Evolutionary conservation across 306 rosid genomes (phyloP).

Genomic region (Comarum palustre): DNA sequence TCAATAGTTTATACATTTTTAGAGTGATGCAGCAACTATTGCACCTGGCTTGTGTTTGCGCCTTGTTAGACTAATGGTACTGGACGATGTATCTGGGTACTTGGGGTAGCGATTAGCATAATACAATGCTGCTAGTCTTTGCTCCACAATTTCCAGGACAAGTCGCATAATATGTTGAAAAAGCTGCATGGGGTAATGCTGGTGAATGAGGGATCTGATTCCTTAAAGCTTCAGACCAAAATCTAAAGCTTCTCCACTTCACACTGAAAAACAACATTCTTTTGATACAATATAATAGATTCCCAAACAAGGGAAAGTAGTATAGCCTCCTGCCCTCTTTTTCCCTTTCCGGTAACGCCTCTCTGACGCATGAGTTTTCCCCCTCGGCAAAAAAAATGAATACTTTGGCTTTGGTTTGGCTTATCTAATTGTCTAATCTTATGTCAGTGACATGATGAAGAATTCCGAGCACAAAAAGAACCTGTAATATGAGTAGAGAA

Average conservation of each 20-base stretch:
- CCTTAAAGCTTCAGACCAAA: neutral
- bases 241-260: neutral
- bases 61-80: neutral
- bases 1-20: slow-evolving; percentile 32
- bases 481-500: too few species aligned
- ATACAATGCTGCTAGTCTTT: neutral
- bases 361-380: too few species aligned
- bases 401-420: too few species aligned
- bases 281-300: too few species aligned
- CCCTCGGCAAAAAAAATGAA: too few species aligned
- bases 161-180: neutral
- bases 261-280: too few species aligned
- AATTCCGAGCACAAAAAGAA: too few species aligned
- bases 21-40: neutral
- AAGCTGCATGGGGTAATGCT: neutral
- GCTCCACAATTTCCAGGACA: neutral
- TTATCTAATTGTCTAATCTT: too few species aligned
- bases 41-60: neutral
- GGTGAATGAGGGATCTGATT: slow-evolving; percentile 10
- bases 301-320: too few species aligned
- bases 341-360: too few species aligned
- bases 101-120: neutral
- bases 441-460: too few species aligned
- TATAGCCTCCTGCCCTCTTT: too few species aligned
- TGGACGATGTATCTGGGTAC: neutral